Percentiles rank a stretch among this genome's conserved stretches.
phyloP scores from a whole-genome alignment of 345 rosid genomes.

The Brassica napus region Da-Ae NC_063442.1:38596501-38597000 shows the following conservation, averaged over 20 bases:
- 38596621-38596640: slow-evolving; percentile 32
- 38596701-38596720: slow-evolving; percentile 61
- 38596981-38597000: slow-evolving; percentile 76
- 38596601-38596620: slow-evolving; percentile 76
- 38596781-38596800: slow-evolving; percentile 97
- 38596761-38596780: slow-evolving; percentile 81
- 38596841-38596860: slow-evolving; percentile 9
- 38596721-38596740: slow-evolving; percentile 71
- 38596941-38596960: slow-evolving; percentile 77
- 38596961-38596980: slow-evolving; percentile 90
- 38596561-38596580: slow-evolving; percentile 72
- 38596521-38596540: slow-evolving; percentile 81
- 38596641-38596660: not conserved
- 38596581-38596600: slow-evolving; percentile 89
- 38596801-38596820: slow-evolving; percentile 71
- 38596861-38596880: not conserved
- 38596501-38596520: slow-evolving; percentile 74
- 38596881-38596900: slow-evolving; percentile 56
- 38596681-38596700: slow-evolving; percentile 64
- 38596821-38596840: slow-evolving; percentile 29
- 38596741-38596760: slow-evolving; percentile 71
- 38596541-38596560: slow-evolving; percentile 76
- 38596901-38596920: slow-evolving; percentile 92
- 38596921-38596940: slow-evolving; percentile 98
- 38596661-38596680: slow-evolving; percentile 16